These are phyloP conservation scores for Triangularia verruculosa DNA, from an alignment of 2,329 filamentous ascomycete genomes.

Conservation along the genomic window DNA sequence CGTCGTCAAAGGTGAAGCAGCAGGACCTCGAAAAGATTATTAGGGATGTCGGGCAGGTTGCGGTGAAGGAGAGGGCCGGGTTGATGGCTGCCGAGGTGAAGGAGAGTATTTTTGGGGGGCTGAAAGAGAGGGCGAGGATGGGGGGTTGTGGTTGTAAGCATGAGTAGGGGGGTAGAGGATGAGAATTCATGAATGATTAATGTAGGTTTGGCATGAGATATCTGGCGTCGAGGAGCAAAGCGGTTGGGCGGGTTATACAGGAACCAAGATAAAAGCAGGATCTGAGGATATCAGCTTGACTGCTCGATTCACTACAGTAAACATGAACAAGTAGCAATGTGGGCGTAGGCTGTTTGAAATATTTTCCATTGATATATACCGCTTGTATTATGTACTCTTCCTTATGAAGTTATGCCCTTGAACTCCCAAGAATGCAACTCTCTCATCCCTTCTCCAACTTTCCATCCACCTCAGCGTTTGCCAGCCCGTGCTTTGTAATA, in stretches of 20 bases:
- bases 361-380: no score
- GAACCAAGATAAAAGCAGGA: no score
- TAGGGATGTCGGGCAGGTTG: constrained; percentile 59
- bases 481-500: no score
- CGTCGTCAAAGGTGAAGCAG: background rate
- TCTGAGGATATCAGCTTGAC: no score
- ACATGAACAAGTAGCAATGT: no score
- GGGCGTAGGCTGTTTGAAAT: no score
- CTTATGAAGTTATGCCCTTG: no score
- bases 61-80: constrained; percentile 60
- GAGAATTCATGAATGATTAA: background rate
- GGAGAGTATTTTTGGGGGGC: constrained; percentile 57
- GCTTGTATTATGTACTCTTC: no score
- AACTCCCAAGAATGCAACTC: no score
- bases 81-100: constrained; percentile 62
- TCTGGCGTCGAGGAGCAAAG: background rate
- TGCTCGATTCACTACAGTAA: no score
- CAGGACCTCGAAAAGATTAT: constrained; percentile 57
- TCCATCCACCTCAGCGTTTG: no score
- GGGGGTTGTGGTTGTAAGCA: background rate
- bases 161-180: background rate
- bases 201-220: background rate
- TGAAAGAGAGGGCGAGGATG: background rate
- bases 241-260: background rate
- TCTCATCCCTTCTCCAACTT: no score